These are phyloP conservation scores for Pseudonitzschia delicatissima DNA, from an alignment of 108 stramenopile species.

Conservation along the genomic window DNA sequence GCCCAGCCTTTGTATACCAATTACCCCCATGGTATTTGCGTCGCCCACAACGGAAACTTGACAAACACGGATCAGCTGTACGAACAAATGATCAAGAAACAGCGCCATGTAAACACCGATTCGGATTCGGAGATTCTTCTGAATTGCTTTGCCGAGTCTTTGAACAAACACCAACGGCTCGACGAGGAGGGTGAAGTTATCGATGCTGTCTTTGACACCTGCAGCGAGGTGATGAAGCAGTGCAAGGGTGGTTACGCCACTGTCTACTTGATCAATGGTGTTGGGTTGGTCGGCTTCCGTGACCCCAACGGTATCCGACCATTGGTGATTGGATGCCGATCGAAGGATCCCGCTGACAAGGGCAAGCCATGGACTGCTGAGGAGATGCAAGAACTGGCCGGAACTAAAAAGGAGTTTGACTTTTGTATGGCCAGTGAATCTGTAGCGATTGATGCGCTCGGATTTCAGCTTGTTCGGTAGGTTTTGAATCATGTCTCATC, in stretches of 20 bases:
- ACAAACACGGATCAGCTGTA: conserved; percentile 86
- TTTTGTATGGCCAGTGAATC: conserved; percentile 94
- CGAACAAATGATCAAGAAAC: conserved; percentile 37
- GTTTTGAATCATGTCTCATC: conserved; percentile 4
- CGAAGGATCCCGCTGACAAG: conserved; percentile 25
- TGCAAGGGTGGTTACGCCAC: conserved; percentile 96
- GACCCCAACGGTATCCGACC: conserved; percentile 98
- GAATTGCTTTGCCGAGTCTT: conserved; percentile 94
- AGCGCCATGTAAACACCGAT: conserved; percentile 96
- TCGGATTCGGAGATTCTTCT: conserved; percentile 95
- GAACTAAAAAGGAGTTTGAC: conserved; percentile 49
- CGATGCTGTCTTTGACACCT: conserved; percentile 72
- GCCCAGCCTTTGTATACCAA: conserved; percentile 98
- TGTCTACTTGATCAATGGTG: conserved; percentile 90
- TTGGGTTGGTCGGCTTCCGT: conserved; percentile 95
- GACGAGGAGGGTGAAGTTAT: conserved; percentile 38
- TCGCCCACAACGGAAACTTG: conserved; percentile 99
- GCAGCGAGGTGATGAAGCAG: conserved; percentile 74
- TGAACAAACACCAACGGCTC: conserved; percentile 42
- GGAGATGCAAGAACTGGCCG: conserved; percentile 30
- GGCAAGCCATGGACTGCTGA: conserved; percentile 35
- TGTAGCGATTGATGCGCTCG: conserved; percentile 97
- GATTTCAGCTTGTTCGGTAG: conserved; percentile 83
- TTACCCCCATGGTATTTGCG: conserved; percentile 95
- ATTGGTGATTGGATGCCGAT: conserved; percentile 85